Evolutionary conservation across 1,284 basidiomycete species (phyloP), one percentile per base, ranked within the genome.

Genomic region (Clitocybe nebularis): DNA sequence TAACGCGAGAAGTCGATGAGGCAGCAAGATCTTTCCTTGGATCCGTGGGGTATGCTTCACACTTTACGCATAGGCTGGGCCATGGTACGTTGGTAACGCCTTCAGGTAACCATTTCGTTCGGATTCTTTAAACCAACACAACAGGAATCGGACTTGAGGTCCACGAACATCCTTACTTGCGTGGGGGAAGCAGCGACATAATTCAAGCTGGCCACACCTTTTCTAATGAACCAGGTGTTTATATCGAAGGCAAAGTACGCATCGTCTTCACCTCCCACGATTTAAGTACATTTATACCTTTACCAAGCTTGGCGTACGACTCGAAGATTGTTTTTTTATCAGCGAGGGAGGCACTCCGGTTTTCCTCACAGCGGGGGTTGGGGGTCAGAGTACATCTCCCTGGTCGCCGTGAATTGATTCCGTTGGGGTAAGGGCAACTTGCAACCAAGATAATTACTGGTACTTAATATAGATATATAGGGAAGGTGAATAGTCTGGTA

Each of bases 281-380:
- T n/a, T n/a, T n/a, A n/a, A n/a, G n/a, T n/a, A n/a, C n/a, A n/a
- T n/a, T n/a, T n/a, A n/a, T n/a, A n/a, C n/a, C n/a, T n/a, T n/a
- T n/a, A n/a, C n/a, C n/a, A n/a, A 83, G 79, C 68, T 84, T 32
- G 89, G 89, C 0, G 75, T 92, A 10, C 75, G 89, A 25, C 63
- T 93, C 36, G 89, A 93, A 56, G 89, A 93, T 56, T 89, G 87
- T 56, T 86, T 91, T 55, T 84, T 81, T 49, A 74, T 92, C 41
- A 60, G 71, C 17, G 69, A 74, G 23, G 59, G 69, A 21, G 82
- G 84, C 0, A 56, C 57, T 0, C 68, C 77, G 11, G 63, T 74
- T 25, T 76, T 77, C 59, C 67, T 89, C 21, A 89, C 84, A 1
- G 71, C 63, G 20, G 74, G 71, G 7, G 76, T 78, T 20, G 84